Evolutionary conservation across 2,329 filamentous ascomycete species (phyloP).

Genomic region (Colletotrichum spaethianum): DNA sequence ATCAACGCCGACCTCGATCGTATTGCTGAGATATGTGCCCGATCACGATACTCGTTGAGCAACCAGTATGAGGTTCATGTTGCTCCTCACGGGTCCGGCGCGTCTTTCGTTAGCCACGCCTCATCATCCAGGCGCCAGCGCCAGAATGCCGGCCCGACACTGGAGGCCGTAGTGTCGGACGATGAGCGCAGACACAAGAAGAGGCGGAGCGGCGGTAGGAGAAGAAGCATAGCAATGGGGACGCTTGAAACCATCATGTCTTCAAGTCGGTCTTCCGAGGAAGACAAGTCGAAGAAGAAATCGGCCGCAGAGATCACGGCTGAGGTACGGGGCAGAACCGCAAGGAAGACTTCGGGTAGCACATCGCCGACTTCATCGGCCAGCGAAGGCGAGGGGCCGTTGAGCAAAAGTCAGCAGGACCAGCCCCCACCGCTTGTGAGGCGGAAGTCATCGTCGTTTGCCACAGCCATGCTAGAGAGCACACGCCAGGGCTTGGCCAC

Average conservation of each 20-base stretch:
- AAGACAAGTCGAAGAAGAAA: slow-evolving; percentile 73
- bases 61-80: slow-evolving; percentile 79
- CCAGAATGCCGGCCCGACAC: slow-evolving; percentile 63
- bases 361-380: slow-evolving; percentile 50
- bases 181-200: slow-evolving; percentile 65
- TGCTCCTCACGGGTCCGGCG: slow-evolving; percentile 71
- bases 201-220: slow-evolving; percentile 58
- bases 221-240: slow-evolving; percentile 70
- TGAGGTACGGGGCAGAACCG: slow-evolving; percentile 65
- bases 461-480: slow-evolving; percentile 54
- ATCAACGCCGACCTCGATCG: slow-evolving; percentile 73
- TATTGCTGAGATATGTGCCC: slow-evolving; percentile 77
- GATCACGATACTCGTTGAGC: slow-evolving; percentile 75
- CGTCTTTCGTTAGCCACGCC: slow-evolving; percentile 58
- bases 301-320: slow-evolving; percentile 70
- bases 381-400: slow-evolving; percentile 48
- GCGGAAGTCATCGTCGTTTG: slow-evolving; percentile 53
- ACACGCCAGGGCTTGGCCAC: slow-evolving; percentile 50
- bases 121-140: slow-evolving; percentile 48
- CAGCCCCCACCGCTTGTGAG: slow-evolving; percentile 20
- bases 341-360: slow-evolving; percentile 52
- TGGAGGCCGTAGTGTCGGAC: slow-evolving; percentile 71
- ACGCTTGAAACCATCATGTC: slow-evolving; percentile 78
- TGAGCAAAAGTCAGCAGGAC: slow-evolving; percentile 43
- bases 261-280: slow-evolving; percentile 74